Conservation (phyloP, 1,284 basidiomycete genomes). For the Cutaneotrichosporon cyanovorans region DNA sequence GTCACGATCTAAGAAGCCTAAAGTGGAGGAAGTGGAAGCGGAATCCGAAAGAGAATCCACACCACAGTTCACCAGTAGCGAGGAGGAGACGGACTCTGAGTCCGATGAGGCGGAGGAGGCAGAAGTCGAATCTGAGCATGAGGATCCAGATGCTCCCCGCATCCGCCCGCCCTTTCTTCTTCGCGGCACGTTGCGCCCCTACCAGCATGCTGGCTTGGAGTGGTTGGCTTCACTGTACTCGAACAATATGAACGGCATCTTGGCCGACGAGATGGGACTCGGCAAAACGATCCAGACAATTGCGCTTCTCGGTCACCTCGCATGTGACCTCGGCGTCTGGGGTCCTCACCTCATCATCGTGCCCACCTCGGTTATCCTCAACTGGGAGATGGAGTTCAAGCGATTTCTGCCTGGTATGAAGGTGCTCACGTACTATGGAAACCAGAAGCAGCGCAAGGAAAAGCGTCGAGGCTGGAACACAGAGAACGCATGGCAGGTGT, state of each 20-base stretch:
- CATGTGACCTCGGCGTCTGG: slow-evolving; percentile 91
- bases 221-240: slow-evolving; percentile 88
- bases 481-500: slow-evolving; percentile 87
- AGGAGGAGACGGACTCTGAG: slow-evolving; percentile 19
- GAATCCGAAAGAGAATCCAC: slow-evolving; percentile 11
- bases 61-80: slow-evolving; percentile 4
- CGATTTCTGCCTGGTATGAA: slow-evolving; percentile 94
- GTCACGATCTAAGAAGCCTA: slow-evolving; percentile 20
- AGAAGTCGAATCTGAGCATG: slow-evolving; percentile 31
- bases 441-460: slow-evolving; percentile 84
- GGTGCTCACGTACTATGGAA: slow-evolving; percentile 85
- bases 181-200: slow-evolving; percentile 80
- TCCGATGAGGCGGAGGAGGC: slow-evolving; percentile 20
- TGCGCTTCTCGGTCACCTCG: slow-evolving; percentile 80
- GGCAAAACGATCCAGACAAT: slow-evolving; percentile 98
- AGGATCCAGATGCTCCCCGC: slow-evolving; percentile 53
- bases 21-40: slow-evolving; percentile 17
- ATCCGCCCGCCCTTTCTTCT: slow-evolving; percentile 73
- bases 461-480: slow-evolving; percentile 91
- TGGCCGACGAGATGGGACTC: slow-evolving; percentile 75
- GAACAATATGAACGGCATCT: slow-evolving; percentile 82
- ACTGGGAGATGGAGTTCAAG: slow-evolving; percentile 99
- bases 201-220: slow-evolving; percentile 88
- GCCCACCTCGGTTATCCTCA: slow-evolving; percentile 87
- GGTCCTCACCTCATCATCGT: slow-evolving; percentile 94